A percentile compares a stretch with the other conserved stretches of the same genome.
These are phyloP conservation scores for Podila epigama DNA, from an alignment of 192 early-diverging fungal genomes.

Conservation along the genomic window DNA sequence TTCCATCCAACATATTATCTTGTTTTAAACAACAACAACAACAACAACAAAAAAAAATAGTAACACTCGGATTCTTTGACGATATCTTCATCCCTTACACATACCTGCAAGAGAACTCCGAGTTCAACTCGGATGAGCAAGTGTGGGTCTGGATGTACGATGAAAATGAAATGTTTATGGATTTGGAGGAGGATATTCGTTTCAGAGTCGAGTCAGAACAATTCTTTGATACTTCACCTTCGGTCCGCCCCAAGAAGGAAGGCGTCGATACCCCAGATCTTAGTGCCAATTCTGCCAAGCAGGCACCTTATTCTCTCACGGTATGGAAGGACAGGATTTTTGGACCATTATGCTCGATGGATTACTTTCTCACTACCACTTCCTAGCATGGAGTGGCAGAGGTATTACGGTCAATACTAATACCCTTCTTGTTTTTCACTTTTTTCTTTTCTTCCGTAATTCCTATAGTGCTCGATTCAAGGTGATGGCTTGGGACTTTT, in stretches of 20 bases:
- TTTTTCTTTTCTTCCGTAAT: neutral
- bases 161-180: conserved; percentile 81
- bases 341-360: neutral
- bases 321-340: conserved; percentile 21
- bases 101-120: conserved; percentile 66
- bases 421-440: neutral
- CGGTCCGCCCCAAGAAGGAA: conserved; percentile 54
- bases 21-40: too few relatives aligned
- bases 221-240: conserved; percentile 81
- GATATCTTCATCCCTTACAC: conserved; percentile 82
- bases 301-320: conserved; percentile 60
- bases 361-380: too few relatives aligned
- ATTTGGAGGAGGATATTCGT: conserved; percentile 77
- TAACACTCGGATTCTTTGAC: conserved; percentile 90
- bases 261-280: conserved; percentile 52
- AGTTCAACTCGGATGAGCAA: conserved; percentile 72
- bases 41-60: too few relatives aligned
- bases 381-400: neutral
- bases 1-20: neutral
- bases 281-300: conserved; percentile 58
- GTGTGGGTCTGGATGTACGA: conserved; percentile 92
- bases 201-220: conserved; percentile 76
- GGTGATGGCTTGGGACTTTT: conserved; percentile 74
- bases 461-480: conserved; percentile 72
- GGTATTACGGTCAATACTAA: neutral